Base-by-base conservation (phyloP, 1,139 yeast genomes). In the Yamadazyma sp. region DNA sequence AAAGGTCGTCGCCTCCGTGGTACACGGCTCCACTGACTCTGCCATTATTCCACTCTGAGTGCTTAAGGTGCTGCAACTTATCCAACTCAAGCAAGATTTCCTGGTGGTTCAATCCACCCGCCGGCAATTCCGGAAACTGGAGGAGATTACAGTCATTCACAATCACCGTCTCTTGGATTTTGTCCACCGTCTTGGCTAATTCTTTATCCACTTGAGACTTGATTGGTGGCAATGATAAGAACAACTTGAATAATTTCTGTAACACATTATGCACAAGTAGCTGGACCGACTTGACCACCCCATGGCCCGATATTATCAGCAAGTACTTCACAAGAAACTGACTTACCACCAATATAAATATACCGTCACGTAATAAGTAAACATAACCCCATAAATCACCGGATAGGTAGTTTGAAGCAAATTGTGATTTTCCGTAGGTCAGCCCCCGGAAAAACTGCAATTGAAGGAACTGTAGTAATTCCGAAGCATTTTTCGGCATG, bases 21-120 rank as follows among this genome's bases (percentile, higher is more conserved):
- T 92, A 92, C 6, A 92, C 97, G 0, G 97, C 97, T 11, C 98
- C 98, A 23, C 95, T 85, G 1, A 90, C 87, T 46, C 80, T 73
- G 6, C 98, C 98, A 35, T 73, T 70, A 54, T 78, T 73, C 96
- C 96, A 90, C 42, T 81, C 83, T 1, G 89, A 71, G 47, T 84
- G 90, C 42, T 80, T 74, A 52, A 86, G 61, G 16, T 57, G 53
- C 24, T 74, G 67, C 17, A 77, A 59, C 22, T 62, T 61, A 32
- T 76, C 74, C 45, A 88, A 62, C 46, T 80, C 80, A 1, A 53
- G 50, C 15, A 69, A 37, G 3, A 87, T 70, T 11, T 58, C 57
- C 0, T 53, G 59, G n/a, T 65, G 61, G 1, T 70, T 32, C 43
- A 86, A 54, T 0, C 96, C 96, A 0, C 54, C 39, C 3, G 48